phyloP scores from a whole-genome alignment of 139 green algal genomes.

The Chlorella sorokiniana region DNA sequence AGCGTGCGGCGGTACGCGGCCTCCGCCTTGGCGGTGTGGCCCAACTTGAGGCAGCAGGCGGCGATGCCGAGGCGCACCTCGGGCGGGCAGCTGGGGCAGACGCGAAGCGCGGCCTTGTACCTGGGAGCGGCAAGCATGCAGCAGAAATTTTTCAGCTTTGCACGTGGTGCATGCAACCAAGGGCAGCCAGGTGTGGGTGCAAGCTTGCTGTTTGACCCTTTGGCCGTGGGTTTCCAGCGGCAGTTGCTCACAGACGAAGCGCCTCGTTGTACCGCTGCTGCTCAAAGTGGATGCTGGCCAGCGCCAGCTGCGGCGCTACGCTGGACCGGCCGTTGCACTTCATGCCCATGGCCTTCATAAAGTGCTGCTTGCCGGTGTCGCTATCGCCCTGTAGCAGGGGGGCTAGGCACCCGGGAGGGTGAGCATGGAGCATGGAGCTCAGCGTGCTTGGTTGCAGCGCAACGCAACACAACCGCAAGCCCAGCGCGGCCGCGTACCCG shows the following conservation, averaged over 20 bases:
- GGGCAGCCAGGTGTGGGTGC: no score
- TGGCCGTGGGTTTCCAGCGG: background rate
- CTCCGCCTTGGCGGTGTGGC: slow-evolving; percentile 57
- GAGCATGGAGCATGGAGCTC: background rate
- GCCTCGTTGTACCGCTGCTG: slow-evolving; percentile 65
- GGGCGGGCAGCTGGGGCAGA: slow-evolving; percentile 70
- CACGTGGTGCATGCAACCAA: no score
- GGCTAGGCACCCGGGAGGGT: background rate
- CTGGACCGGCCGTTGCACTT: slow-evolving; percentile 63
- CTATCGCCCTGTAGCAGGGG: slow-evolving; percentile 50
- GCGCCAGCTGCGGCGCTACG: slow-evolving; percentile 63
- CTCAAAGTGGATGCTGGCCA: slow-evolving; percentile 63
- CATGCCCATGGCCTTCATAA: slow-evolving; percentile 44
- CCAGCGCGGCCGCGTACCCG: slow-evolving; percentile 45
- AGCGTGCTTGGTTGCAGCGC: background rate
- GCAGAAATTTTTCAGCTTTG: no score
- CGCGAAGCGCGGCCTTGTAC: slow-evolving; percentile 67
- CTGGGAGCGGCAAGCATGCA: slow-evolving; percentile 39
- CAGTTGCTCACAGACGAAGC: slow-evolving; percentile 53
- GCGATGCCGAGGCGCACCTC: slow-evolving; percentile 88
- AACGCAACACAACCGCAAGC: background rate
- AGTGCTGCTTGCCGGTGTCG: slow-evolving; percentile 46
- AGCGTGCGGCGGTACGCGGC: slow-evolving; percentile 74
- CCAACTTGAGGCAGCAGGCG: slow-evolving; percentile 71
- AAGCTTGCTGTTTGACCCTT: no score